Base-by-base conservation (phyloP, 2,329 filamentous ascomycete species). In the Alternaria hordeiaustralica region DNA sequence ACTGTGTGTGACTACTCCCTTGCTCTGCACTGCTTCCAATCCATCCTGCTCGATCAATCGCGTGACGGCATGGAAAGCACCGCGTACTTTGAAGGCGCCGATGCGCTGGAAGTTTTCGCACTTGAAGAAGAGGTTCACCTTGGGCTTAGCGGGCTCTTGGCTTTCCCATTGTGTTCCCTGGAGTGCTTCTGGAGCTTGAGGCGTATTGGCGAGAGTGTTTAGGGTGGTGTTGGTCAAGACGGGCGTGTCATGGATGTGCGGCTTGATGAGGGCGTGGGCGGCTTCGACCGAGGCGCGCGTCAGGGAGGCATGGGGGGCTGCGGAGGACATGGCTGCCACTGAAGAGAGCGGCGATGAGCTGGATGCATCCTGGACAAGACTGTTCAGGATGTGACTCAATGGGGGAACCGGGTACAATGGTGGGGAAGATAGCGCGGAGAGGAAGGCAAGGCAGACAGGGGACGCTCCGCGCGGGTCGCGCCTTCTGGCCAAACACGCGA, bases 41-140 rank as follows among this genome's bases (percentile, higher is more conserved):
- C 76, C 76, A 6, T 67, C 58, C 55, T 88, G 87, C 41, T 90
- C 84, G 75, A 90, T 88, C 75, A 97, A 81, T 60, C 91, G 82
- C 73, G 89, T 86, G 41, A 97, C 77, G 1, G 94, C 94, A 80
- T 97, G 93, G 72, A 97, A 97, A 0, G 94, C 95, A 6, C 95
- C 96, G 7, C 95, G 85, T 15, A 89, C 91, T 82, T 98, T 98
- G 84, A 98, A 98, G 1, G 95, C 95, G 55, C 95, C 96, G 58
- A 96, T 89, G 59, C 89, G 89, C 83, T 98, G 96, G 62, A 93
- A 84, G 80, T 97, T 97, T 84, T 98, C 95, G 80, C 93, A 96
- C 83, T 98, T 98, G 87, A 98, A 97, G 84, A 92, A 96, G 56
- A 98, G 85, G 12, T 88, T 85, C 43, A 97, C 82, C 54, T 82